phyloP scores from a whole-genome alignment of 2,329 filamentous ascomycete species.

The Diaporthe ilicicola region DNA sequence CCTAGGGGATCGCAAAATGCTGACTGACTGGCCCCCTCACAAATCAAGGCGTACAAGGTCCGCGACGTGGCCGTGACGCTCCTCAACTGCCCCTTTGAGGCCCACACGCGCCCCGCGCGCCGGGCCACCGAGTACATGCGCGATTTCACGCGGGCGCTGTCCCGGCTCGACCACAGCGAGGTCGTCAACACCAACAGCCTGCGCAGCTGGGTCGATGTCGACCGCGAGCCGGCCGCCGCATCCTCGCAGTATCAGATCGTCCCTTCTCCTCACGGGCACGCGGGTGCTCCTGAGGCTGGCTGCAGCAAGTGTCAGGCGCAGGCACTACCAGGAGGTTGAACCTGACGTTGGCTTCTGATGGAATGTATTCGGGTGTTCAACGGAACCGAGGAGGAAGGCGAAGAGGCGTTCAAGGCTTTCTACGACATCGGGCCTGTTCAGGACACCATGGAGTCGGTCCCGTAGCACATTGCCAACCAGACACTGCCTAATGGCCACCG shows the following conservation, averaged over 20 bases:
- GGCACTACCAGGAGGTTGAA: not conserved
- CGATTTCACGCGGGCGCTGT: slow-evolving; percentile 41
- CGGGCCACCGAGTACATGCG: slow-evolving; percentile 41
- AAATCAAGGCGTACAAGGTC: slow-evolving; percentile 46
- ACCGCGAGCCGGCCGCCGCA: slow-evolving; percentile 20
- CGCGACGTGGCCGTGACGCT: slow-evolving; percentile 46
- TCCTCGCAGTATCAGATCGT: not conserved
- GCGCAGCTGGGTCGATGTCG: slow-evolving; percentile 43
- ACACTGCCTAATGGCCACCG: not conserved
- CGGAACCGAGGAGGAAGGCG: not conserved
- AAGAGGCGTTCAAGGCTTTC: not conserved
- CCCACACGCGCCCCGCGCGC: slow-evolving; percentile 37
- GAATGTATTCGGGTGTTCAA: not conserved
- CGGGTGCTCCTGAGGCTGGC: not conserved
- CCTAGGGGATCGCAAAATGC: too few species aligned
- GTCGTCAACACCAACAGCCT: slow-evolving; percentile 43
- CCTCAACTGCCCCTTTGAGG: slow-evolving; percentile 44
- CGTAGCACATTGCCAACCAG: not conserved
- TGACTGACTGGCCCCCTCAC: not conserved
- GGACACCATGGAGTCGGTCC: not conserved
- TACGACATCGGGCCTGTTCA: not conserved
- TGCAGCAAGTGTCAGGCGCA: not conserved
- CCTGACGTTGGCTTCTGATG: not conserved
- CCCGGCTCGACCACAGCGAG: slow-evolving; percentile 43
- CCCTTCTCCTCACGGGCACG: not conserved